Conservation (phyloP, 176 grass and related monocot genomes). For the Cocos nucifera region DNA sequence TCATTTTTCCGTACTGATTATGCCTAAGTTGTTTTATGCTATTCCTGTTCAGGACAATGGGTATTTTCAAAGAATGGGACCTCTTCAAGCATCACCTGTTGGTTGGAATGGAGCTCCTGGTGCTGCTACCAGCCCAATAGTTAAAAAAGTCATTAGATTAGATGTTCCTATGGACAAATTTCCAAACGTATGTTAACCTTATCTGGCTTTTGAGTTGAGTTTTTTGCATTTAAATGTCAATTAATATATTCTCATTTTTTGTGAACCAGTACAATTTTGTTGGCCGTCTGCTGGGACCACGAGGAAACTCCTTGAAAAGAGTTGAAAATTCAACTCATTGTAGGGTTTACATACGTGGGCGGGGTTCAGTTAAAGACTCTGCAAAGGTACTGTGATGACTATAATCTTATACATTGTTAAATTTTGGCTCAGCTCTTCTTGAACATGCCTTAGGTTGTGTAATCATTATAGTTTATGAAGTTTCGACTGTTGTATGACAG, state of each 20-base stretch:
- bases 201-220: not conserved
- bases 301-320: conserved; percentile 98
- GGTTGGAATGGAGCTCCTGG: conserved; percentile 64
- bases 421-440: too few species aligned
- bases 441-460: too few species aligned
- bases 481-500: too few species aligned
- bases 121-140: conserved; percentile 39
- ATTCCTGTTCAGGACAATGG: conserved; percentile 14
- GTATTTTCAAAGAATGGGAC: conserved; percentile 62
- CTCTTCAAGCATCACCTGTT: conserved; percentile 46
- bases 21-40: too few species aligned
- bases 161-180: conserved; percentile 92
- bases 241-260: conserved; percentile 9
- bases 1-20: too few species aligned
- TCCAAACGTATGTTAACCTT: conserved; percentile 54
- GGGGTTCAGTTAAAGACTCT: conserved; percentile 91
- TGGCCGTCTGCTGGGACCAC: conserved; percentile 82
- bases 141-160: conserved; percentile 89
- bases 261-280: conserved; percentile 86
- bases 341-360: conserved; percentile 92
- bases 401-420: too few species aligned
- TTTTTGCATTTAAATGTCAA: too few species aligned
- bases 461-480: too few species aligned
- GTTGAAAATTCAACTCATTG: conserved; percentile 93
- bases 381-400: conserved; percentile 47